A percentile compares a stretch with the other conserved stretches of the same genome.
These are phyloP conservation scores for Metarhizium sp. DNA, from an alignment of 2,329 filamentous ascomycete genomes.

Conservation along the genomic window DNA sequence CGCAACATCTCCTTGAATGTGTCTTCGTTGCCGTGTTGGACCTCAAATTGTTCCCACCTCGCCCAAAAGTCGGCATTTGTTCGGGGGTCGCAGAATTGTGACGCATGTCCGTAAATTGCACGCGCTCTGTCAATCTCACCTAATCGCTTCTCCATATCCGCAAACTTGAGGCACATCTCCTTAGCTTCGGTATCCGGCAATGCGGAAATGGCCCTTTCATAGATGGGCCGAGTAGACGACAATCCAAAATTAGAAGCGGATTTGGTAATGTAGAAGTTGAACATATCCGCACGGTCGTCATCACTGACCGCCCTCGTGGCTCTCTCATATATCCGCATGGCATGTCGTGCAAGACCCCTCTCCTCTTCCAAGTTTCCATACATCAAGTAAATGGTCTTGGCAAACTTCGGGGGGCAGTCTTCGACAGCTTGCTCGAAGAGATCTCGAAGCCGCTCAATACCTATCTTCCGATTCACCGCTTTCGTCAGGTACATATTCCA, in stretches of 20 bases:
- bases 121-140: conserved; percentile 92
- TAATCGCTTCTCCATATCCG: conserved; percentile 86
- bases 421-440: conserved; percentile 96
- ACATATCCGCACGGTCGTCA: conserved; percentile 93
- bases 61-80: conserved; percentile 87
- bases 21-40: conserved; percentile 96
- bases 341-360: conserved; percentile 83
- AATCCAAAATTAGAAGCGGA: conserved; percentile 96
- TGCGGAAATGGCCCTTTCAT: conserved; percentile 91
- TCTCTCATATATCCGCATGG: conserved; percentile 98
- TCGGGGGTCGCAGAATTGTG: conserved; percentile 92
- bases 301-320: conserved; percentile 91
- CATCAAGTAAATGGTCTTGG: conserved; percentile 94
- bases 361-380: conserved; percentile 97
- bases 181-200: conserved; percentile 87
- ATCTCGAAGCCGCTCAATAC: conserved; percentile 87
- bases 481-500: conserved; percentile 99
- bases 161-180: conserved; percentile 98
- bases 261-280: conserved; percentile 99
- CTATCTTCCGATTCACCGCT: conserved; percentile 90
- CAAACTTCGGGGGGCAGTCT: conserved; percentile 89
- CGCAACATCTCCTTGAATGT: conserved; percentile 99
- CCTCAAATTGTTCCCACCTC: conserved; percentile 96
- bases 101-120: conserved; percentile 93
- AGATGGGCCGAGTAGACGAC: conserved; percentile 88